A percentile compares a stretch with the other conserved stretches of the same genome.
phyloP scores from a whole-genome alignment of 345 rosid species.

The Eucalyptus sp. region DNA sequence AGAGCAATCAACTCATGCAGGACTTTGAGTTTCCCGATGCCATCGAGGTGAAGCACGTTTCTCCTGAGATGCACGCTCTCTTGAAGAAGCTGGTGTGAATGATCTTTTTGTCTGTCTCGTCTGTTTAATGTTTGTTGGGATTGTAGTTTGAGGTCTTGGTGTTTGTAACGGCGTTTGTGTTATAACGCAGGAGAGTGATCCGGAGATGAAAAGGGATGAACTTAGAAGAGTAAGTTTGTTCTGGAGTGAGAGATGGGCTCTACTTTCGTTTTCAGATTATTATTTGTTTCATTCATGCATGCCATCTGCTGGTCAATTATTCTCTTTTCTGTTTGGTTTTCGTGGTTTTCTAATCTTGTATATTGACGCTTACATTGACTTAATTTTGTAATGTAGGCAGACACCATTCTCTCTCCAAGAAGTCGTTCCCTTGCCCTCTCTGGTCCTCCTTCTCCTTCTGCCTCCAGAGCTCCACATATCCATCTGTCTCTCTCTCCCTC shows the following conservation, averaged over 20 bases:
- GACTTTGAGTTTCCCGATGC: conserved; percentile 53
- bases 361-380: neutral
- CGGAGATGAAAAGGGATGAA: neutral
- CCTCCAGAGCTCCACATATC: neutral
- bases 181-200: conserved; percentile 32
- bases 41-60: conserved; percentile 44
- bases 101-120: neutral
- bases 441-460: conserved; percentile 6
- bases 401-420: neutral
- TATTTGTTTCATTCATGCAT: neutral
- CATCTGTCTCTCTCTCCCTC: neutral
- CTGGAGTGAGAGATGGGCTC: neutral
- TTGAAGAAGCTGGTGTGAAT: conserved; percentile 47
- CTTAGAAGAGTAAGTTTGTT: neutral
- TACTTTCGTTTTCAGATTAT: neutral
- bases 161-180: neutral
- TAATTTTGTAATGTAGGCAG: neutral
- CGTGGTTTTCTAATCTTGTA: neutral
- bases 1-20: conserved; percentile 52
- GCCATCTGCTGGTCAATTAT: neutral
- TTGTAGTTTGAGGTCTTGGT: neutral
- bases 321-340: neutral
- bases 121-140: neutral
- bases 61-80: conserved; percentile 65
- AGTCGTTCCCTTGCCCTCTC: neutral